phyloP scores from a whole-genome alignment of 306 rosid genomes.

The Begonia fuchsioides region DNA sequence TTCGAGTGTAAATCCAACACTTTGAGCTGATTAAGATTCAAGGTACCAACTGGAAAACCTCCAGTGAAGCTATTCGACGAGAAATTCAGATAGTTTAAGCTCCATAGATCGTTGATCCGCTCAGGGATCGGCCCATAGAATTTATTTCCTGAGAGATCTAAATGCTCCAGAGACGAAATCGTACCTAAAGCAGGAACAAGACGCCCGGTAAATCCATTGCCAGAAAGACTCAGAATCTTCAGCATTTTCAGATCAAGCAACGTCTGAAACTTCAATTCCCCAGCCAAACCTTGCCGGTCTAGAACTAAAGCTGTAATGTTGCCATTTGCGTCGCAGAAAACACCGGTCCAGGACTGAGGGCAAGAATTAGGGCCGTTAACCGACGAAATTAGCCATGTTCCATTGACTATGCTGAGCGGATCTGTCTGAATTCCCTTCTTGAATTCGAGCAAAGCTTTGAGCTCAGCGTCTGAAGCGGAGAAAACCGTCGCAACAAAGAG shows the following conservation, averaged over 20 bases:
- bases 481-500: slow-evolving; percentile 3
- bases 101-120: slow-evolving; percentile 70
- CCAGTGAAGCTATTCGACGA: slow-evolving; percentile 45
- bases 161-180: slow-evolving; percentile 44
- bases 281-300: slow-evolving; percentile 35
- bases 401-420: slow-evolving; percentile 26
- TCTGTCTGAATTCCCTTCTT: slow-evolving; percentile 62
- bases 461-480: slow-evolving; percentile 37
- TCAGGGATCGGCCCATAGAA: slow-evolving; percentile 89
- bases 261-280: slow-evolving; percentile 67
- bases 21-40: slow-evolving; percentile 73
- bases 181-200: slow-evolving; percentile 60
- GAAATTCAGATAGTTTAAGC: slow-evolving; percentile 54
- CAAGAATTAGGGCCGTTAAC: slow-evolving; percentile 14
- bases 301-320: slow-evolving; percentile 54
- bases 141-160: slow-evolving; percentile 68
- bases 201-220: slow-evolving; percentile 63
- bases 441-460: slow-evolving; percentile 77
- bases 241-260: slow-evolving; percentile 46
- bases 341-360: slow-evolving; percentile 49
- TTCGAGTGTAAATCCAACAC: slow-evolving; percentile 72
- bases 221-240: slow-evolving; percentile 47
- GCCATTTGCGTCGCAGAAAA: slow-evolving; percentile 44
- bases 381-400: slow-evolving; percentile 30
- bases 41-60: slow-evolving; percentile 42